phyloP scores from a whole-genome alignment of 116 monocot species.

The Trichopus zeylanicus region DNA sequence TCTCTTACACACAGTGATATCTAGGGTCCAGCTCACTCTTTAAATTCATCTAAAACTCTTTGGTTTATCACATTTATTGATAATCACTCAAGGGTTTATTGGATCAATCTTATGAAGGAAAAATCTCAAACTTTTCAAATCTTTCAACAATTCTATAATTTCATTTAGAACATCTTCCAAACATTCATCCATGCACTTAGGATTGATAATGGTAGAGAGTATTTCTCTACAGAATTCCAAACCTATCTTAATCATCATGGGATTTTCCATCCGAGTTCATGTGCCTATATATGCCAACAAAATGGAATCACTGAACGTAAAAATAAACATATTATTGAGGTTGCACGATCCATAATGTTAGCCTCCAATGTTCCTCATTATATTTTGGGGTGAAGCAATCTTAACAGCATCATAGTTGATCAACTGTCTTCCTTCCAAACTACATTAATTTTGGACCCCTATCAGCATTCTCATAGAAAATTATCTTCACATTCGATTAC shows the following conservation, averaged over 20 bases:
- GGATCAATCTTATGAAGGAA: not conserved
- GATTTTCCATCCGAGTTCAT: slow-evolving; percentile 1
- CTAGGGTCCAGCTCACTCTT: not conserved
- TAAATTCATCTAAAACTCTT: not conserved
- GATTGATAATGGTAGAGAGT: not conserved
- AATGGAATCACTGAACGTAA: slow-evolving; percentile 8
- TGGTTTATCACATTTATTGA: not conserved
- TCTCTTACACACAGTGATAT: no score
- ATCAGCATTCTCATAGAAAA: not conserved
- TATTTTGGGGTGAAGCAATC: slow-evolving; percentile 3
- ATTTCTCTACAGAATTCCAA: not conserved
- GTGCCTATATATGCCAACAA: not conserved
- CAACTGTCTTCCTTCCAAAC: not conserved
- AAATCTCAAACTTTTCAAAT: not conserved
- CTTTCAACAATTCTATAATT: not conserved
- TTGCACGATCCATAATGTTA: not conserved
- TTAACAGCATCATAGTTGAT: not conserved
- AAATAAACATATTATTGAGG: not conserved
- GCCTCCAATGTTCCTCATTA: not conserved
- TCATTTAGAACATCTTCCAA: no score
- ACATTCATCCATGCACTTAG: not conserved
- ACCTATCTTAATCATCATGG: not conserved
- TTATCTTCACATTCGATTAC: not conserved
- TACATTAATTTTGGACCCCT: no score
- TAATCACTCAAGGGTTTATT: not conserved